These are phyloP conservation scores for Blastocystis sp. DNA, from an alignment of 352 stramenopile species.

Conservation along the genomic window DNA sequence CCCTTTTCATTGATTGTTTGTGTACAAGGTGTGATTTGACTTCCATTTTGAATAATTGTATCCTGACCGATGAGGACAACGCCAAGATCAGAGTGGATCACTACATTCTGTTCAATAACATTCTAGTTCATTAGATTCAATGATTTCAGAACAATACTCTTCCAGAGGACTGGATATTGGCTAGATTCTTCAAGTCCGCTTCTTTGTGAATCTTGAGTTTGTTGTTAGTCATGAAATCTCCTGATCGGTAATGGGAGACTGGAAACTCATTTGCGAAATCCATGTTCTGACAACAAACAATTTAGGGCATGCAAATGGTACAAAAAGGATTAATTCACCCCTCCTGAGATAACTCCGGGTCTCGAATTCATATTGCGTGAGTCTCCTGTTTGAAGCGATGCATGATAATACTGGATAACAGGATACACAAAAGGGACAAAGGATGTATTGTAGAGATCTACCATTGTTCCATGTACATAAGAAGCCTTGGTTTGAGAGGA, in stretches of 20 bases:
- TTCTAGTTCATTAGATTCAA: not conserved
- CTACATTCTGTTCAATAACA: constrained; percentile 26
- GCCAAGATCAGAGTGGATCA: not conserved
- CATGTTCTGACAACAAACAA: constrained; percentile 6
- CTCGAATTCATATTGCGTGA: not conserved
- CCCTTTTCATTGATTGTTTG: constrained; percentile 28
- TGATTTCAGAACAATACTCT: not conserved
- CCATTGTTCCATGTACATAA: constrained; percentile 15
- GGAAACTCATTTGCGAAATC: constrained; percentile 7
- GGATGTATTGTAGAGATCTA: constrained; percentile 37
- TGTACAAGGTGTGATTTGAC: constrained; percentile 16
- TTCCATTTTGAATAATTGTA: constrained; percentile 11
- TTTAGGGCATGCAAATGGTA: not conserved
- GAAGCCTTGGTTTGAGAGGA: not conserved
- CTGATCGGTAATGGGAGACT: not conserved
- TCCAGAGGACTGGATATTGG: not conserved
- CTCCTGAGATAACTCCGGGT: not conserved
- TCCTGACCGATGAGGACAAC: not conserved
- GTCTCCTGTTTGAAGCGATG: constrained; percentile 1
- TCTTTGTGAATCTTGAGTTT: constrained; percentile 48
- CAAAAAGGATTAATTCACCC: not conserved
- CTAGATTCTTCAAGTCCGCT: not conserved
- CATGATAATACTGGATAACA: constrained; percentile 17
- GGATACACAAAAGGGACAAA: constrained; percentile 20
- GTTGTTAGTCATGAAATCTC: not conserved